Base-by-base conservation (phyloP, 1,284 basidiomycete genomes). In the Vanrija sp. region DNA sequence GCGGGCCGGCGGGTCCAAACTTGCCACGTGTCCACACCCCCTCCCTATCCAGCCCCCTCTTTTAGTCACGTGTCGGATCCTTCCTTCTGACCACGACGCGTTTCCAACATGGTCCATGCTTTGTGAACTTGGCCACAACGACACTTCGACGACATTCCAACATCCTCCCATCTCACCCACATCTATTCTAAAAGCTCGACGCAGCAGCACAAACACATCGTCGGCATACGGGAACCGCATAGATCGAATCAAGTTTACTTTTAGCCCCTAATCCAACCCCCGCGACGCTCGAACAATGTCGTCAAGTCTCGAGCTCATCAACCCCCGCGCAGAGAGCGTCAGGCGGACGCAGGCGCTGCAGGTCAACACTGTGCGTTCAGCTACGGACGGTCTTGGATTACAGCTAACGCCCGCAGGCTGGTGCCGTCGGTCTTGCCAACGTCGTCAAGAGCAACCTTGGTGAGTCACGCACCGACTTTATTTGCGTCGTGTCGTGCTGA, bases 391-490 rank as follows among this genome's bases (percentile, higher is more conserved):
- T 15, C 27, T 15, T 37, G 16, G 22, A 20, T 27, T 35, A 18
- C 42, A 44, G 53, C 45, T 67, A 54, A 54, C 39, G 23, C 23
- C 53, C 9, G 37, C 63, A 66, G 66, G 69, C 65, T 31, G 95
- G 95, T 66, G 96, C 96, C 53, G 90, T 98, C 81, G 95, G 96
- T 65, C 86, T 99, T 53, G 96, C 96, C 36, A 89, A 85, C 76
- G 95, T 99, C 55, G 95, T 99, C 64, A 95, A 93, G 80, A 86
- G 89, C 71, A 98, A 98, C 79, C 82, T 98, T 58, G 95, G 95
- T 88, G 65, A 63, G 79, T 68, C 53, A 15, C 19, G 47, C 22
- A n/a, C 42, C 27, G 44, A 10, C 39, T 31, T 24, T 15, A 15
- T 44, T 19, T 20, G 39, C 16, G 18, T 23, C n/a, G 38, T 9